Evolutionary conservation across 2,329 filamentous ascomycete genomes (phyloP).

Genomic region (Grosmannia serpens): DNA sequence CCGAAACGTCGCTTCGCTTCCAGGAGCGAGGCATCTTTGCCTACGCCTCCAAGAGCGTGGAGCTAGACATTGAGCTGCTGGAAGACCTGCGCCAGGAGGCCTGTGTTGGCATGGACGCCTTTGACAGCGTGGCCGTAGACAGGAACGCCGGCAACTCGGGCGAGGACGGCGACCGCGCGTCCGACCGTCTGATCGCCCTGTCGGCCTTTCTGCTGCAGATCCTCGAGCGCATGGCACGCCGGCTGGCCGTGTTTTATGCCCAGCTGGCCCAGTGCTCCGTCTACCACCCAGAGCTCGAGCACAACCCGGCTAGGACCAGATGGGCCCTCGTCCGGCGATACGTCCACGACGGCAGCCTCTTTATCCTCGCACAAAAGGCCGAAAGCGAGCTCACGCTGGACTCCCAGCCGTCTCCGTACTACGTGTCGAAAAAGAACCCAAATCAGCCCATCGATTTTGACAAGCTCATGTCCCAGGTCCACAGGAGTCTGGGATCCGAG

Average conservation of each 20-base stretch:
- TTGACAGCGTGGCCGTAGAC: slow-evolving; percentile 26
- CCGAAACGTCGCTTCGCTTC: slow-evolving; percentile 30
- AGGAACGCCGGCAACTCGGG: background rate
- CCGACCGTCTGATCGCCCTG: slow-evolving; percentile 20
- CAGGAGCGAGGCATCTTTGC: slow-evolving; percentile 39
- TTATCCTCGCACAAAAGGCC: slow-evolving; percentile 28
- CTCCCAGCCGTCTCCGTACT: slow-evolving; percentile 10
- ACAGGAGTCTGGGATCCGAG: slow-evolving; percentile 19
- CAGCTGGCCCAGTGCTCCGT: slow-evolving; percentile 37
- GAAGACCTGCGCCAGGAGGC: slow-evolving; percentile 42
- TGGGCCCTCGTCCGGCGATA: slow-evolving; percentile 38
- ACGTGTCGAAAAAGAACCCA: slow-evolving; percentile 16
- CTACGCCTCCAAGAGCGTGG: slow-evolving; percentile 36
- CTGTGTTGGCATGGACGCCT: slow-evolving; percentile 43
- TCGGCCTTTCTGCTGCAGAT: slow-evolving; percentile 38
- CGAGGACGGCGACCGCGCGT: no score
- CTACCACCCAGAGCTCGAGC: slow-evolving; percentile 39
- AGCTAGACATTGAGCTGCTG: slow-evolving; percentile 40
- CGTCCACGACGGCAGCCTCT: slow-evolving; percentile 39
- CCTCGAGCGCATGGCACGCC: slow-evolving; percentile 39
- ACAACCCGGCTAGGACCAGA: slow-evolving; percentile 38
- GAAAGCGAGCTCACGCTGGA: slow-evolving; percentile 18
- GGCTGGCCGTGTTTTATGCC: slow-evolving; percentile 39
- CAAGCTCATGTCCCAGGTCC: slow-evolving; percentile 30
- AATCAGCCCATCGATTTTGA: slow-evolving; percentile 31